These are phyloP conservation scores for Trichoderma sp. DNA, from an alignment of 2,329 filamentous ascomycete genomes.

Conservation along the genomic window DNA sequence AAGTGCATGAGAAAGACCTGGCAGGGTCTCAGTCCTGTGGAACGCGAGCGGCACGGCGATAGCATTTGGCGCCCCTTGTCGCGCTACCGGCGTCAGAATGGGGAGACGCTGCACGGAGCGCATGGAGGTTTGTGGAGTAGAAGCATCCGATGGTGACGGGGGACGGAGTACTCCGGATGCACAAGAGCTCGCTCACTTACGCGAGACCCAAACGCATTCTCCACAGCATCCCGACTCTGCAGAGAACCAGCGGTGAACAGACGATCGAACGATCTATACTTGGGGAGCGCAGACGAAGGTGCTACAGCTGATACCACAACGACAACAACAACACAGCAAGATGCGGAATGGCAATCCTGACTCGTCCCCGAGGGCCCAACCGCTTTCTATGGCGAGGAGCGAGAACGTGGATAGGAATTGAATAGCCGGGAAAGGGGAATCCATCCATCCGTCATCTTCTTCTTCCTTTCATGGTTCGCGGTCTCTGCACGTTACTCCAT, in stretches of 20 bases:
- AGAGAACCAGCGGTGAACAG: constrained; percentile 28
- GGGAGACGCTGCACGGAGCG: constrained; percentile 25
- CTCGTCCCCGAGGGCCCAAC: no score
- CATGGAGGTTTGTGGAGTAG: constrained; percentile 25
- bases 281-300: not conserved
- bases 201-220: constrained; percentile 23
- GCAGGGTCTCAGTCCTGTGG: constrained; percentile 23
- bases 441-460: no score
- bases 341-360: not conserved
- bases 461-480: not conserved
- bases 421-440: not conserved
- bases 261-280: constrained; percentile 25
- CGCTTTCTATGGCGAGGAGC: not conserved
- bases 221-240: constrained; percentile 28
- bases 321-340: not conserved
- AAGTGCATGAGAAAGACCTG: constrained; percentile 16
- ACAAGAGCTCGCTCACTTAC: constrained; percentile 20
- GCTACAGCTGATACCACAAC: not conserved
- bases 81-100: constrained; percentile 29
- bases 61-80: constrained; percentile 25
- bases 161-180: constrained; percentile 26
- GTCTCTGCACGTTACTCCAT: not conserved
- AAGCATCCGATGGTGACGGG: constrained; percentile 26
- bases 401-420: not conserved
- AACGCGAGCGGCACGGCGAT: constrained; percentile 28